Percentiles rank a stretch among this genome's conserved stretches.
phyloP scores from a whole-genome alignment of 495 filamentous ascomycete genomes.

The Penicillium cataractarum region DNA sequence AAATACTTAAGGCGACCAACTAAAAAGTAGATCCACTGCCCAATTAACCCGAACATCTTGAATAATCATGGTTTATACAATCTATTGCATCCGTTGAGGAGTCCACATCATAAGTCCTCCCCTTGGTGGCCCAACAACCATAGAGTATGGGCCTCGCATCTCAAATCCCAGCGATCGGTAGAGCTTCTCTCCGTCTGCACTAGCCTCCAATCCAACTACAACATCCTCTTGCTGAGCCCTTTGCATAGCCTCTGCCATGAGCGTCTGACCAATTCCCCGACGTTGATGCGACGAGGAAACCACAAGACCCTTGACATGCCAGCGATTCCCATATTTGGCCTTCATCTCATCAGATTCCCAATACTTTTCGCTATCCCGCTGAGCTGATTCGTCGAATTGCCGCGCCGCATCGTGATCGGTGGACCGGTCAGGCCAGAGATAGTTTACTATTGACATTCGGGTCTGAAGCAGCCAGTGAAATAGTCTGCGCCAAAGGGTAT shows the following conservation, averaged over 20 bases:
- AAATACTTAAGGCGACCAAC: neutral
- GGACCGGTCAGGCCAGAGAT: slow-evolving; percentile 17
- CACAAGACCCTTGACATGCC: slow-evolving; percentile 17
- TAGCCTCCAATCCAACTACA: slow-evolving; percentile 16
- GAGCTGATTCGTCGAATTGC: neutral
- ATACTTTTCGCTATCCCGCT: slow-evolving; percentile 1
- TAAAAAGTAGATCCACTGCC: neutral
- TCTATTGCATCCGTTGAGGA: neutral
- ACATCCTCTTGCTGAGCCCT: neutral
- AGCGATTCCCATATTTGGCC: slow-evolving; percentile 13
- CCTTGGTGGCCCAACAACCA: neutral
- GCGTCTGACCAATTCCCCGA: slow-evolving; percentile 7
- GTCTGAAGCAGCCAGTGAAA: slow-evolving; percentile 3
- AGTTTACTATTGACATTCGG: neutral
- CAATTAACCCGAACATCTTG: neutral
- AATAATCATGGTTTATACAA: neutral
- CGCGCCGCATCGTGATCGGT: slow-evolving; percentile 4
- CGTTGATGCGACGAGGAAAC: slow-evolving; percentile 14
- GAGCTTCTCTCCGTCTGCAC: slow-evolving; percentile 16
- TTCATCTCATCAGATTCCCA: slow-evolving; percentile 13
- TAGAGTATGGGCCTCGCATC: slow-evolving; percentile 14
- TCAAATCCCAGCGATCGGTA: slow-evolving; percentile 12
- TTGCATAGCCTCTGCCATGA: slow-evolving; percentile 4
- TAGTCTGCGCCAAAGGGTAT: slow-evolving; percentile 4
- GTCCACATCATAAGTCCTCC: slow-evolving; percentile 17